Conservation (phyloP, 1,139 yeast genomes). For the Hansenula lynferdii region DNA sequence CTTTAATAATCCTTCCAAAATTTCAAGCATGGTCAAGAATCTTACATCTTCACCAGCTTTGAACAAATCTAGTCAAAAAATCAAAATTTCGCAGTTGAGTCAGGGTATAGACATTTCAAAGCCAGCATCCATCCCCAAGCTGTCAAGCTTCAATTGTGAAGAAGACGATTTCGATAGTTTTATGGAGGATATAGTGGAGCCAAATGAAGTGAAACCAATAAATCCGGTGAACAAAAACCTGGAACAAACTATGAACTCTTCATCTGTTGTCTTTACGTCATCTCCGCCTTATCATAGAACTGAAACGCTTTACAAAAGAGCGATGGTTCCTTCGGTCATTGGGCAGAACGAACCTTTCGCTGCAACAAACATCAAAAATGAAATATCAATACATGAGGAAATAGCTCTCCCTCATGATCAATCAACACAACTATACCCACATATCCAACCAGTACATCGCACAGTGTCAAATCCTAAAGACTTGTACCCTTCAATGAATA, state of each 20-base stretch:
- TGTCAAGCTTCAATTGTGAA: background rate
- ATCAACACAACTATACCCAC: background rate
- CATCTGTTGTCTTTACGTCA: conserved; percentile 23
- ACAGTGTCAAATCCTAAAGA: conserved; percentile 1
- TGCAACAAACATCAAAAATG: too few relatives aligned
- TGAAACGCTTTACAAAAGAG: conserved; percentile 21
- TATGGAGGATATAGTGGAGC: background rate
- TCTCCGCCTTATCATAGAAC: conserved; percentile 29
- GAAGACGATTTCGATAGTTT: conserved; percentile 11
- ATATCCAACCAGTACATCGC: conserved; percentile 3
- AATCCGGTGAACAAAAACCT: background rate
- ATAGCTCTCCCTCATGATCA: background rate
- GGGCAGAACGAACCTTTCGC: too few relatives aligned
- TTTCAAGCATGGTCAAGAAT: background rate
- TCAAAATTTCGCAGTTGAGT: background rate
- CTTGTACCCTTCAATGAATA: conserved; percentile 5
- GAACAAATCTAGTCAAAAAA: background rate
- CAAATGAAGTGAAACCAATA: background rate
- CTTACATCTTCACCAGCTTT: background rate
- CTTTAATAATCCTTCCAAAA: too few relatives aligned
- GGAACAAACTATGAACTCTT: background rate
- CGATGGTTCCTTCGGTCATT: background rate
- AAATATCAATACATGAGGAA: background rate
- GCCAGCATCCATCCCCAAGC: background rate
- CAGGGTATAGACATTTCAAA: background rate